phyloP scores from a whole-genome alignment of 768 basidiomycete species.

The Pleurotus eryngii region DNA sequence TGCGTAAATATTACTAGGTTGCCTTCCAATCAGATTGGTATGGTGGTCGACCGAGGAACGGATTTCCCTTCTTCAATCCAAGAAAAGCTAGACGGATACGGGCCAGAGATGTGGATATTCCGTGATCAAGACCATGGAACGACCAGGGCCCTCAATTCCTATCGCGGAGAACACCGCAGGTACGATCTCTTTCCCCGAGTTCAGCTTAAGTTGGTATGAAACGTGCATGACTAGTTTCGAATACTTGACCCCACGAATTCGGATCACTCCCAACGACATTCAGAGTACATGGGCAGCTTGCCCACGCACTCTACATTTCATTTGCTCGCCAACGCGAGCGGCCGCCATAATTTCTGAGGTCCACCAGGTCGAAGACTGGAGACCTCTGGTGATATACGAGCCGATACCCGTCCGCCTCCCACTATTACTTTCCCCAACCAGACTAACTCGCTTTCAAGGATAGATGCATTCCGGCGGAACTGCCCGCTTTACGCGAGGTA shows the following conservation, averaged over 20 bases:
- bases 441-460: constrained; percentile 38
- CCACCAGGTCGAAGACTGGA: constrained; percentile 49
- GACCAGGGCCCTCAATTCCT: constrained; percentile 71
- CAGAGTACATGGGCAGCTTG: constrained; percentile 44
- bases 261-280: constrained; percentile 71
- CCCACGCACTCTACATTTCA: constrained; percentile 69
- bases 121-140: constrained; percentile 59
- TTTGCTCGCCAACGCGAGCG: constrained; percentile 79
- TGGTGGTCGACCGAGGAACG: constrained; percentile 79
- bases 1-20: constrained; percentile 45
- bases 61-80: constrained; percentile 70
- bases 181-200: constrained; percentile 23
- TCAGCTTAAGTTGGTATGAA: not conserved
- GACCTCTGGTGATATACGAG: constrained; percentile 72
- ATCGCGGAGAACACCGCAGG: constrained; percentile 72
- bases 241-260: constrained; percentile 71
- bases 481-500: constrained; percentile 60
- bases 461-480: constrained; percentile 75
- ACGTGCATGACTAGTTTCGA: constrained; percentile 53
- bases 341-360: constrained; percentile 64
- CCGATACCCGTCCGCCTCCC: constrained; percentile 66
- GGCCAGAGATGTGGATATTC: constrained; percentile 75
- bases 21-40: constrained; percentile 59
- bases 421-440: constrained; percentile 1
- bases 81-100: constrained; percentile 55